Evolutionary conservation across 2,329 filamentous ascomycete genomes (phyloP).

Genomic region (Tolypocladium nubicola): DNA sequence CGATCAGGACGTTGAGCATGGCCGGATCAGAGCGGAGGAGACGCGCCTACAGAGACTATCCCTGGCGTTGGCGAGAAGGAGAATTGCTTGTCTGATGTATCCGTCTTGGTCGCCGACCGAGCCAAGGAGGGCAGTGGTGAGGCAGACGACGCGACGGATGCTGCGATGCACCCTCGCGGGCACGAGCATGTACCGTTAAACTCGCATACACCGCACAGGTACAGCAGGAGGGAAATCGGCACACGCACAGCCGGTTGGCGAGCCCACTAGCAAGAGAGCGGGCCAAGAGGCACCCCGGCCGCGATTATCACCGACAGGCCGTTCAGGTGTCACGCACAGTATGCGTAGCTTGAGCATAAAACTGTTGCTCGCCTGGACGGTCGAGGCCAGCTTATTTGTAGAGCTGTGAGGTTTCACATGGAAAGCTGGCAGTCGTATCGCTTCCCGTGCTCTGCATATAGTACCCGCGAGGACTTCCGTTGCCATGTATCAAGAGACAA

Average conservation of each 20-base stretch:
- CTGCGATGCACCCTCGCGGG: background rate
- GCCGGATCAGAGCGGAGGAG: background rate
- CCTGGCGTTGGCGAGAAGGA: too few relatives aligned
- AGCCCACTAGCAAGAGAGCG: background rate
- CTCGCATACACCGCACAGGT: background rate
- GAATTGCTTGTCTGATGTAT: too few relatives aligned
- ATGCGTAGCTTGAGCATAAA: background rate
- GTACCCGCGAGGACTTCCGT: too few relatives aligned
- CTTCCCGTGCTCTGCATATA: background rate
- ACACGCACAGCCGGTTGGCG: background rate
- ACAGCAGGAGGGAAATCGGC: background rate
- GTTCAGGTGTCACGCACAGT: background rate
- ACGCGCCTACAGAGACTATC: background rate
- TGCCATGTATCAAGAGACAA: background rate
- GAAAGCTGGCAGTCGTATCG: background rate
- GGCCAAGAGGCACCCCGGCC: background rate
- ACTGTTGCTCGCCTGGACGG: too few relatives aligned
- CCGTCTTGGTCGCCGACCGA: background rate
- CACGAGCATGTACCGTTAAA: background rate
- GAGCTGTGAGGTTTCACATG: background rate
- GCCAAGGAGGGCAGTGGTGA: background rate
- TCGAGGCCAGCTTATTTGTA: background rate
- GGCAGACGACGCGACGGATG: background rate
- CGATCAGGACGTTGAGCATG: conserved; percentile 17
- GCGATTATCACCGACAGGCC: background rate